Base-by-base conservation (phyloP, 371 early-diverging fungal species). In the Smittium culicis region DNA sequence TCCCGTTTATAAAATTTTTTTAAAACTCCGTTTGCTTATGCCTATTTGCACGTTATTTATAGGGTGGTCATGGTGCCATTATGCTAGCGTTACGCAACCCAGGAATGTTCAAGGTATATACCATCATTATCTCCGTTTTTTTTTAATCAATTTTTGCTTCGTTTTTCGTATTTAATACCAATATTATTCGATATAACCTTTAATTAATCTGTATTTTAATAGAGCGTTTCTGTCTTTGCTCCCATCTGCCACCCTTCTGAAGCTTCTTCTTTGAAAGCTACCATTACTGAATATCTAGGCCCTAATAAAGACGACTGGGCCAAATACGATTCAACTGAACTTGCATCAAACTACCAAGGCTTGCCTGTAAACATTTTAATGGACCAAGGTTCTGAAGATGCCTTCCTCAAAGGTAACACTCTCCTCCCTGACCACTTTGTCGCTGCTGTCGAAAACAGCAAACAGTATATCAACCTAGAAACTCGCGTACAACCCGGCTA, bases 1-100 rank as follows among this genome's bases (percentile, higher is more conserved):
- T 28, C 31, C 11, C 8, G 2, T 28, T 16, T 28, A 28, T 27
- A 34, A 28, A 24, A 24, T 45, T 54, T 24, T 1, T 56, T 54
- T 27, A 34, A 28, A 24, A 24, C 34, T 54, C 14, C 0, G 54
- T 54, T 69, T 2, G 64, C 57, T 60, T 45, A 1, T n/a, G 65
- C 82, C 84, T 59, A 29, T 11, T 45, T 45, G 20, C 5, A 11
- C 45, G 20, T 27, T 32, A 11, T 32, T 29, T 32, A 11, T 14
- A 59, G 60, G 94, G 94, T 34, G 94, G 93, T n/a, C 94, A 93
- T 76, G 94, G 94, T 67, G 94, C 94, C 2, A 79, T 93, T 59
- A 77, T 84, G 1, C 78, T 85, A 34, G 85, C 81, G 20, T 68
- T 93, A 63, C 83, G 83, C 73, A 89, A 90, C 66, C 85, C 87